phyloP scores from a whole-genome alignment of 1,284 basidiomycete genomes.

The Melampsora larici-populina region DNA sequence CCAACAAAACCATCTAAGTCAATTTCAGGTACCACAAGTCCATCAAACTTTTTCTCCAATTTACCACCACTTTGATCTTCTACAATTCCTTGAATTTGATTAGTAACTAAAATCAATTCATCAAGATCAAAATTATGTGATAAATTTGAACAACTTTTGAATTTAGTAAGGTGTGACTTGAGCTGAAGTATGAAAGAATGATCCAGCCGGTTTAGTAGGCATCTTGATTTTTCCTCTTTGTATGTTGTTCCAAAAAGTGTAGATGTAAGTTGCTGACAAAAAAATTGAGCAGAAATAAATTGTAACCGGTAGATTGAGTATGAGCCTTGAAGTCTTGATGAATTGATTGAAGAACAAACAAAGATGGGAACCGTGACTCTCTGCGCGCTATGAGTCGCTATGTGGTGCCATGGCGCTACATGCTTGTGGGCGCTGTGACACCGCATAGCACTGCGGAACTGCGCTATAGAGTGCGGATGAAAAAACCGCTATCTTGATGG shows the following conservation, averaged over 20 bases:
- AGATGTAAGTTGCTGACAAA: neutral
- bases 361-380: too few species aligned
- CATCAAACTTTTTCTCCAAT: slow-evolving; percentile 20
- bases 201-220: neutral
- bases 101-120: slow-evolving; percentile 12
- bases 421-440: too few species aligned
- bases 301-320: neutral
- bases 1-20: neutral
- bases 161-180: slow-evolving; percentile 3
- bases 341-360: too few species aligned
- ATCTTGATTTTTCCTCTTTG: neutral
- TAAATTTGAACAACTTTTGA: slow-evolving; percentile 21
- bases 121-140: slow-evolving; percentile 12
- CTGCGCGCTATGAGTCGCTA: too few species aligned
- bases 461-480: too few species aligned
- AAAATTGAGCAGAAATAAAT: neutral
- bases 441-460: too few species aligned
- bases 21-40: slow-evolving; percentile 3
- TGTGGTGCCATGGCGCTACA: too few species aligned
- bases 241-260: too few species aligned
- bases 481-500: too few species aligned
- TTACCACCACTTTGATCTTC: slow-evolving; percentile 3
- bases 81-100: slow-evolving; percentile 19
- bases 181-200: neutral
- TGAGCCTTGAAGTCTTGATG: neutral